Conservation (phyloP, 768 basidiomycete genomes). For the Suillus discolor region DNA sequence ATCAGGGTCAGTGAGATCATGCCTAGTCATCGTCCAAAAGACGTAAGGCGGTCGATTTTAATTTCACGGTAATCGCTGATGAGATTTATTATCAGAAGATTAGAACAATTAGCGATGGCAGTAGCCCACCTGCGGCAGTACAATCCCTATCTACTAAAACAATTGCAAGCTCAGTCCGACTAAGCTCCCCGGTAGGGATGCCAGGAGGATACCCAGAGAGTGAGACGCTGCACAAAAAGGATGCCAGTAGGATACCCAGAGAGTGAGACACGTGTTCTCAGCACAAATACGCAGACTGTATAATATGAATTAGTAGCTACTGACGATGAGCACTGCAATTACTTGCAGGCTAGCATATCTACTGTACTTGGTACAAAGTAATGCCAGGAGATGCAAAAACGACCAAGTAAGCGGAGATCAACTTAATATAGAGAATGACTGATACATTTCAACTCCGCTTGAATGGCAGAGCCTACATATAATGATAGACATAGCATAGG, state of each 20-base stretch:
- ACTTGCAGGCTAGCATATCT: no score
- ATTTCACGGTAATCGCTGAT: not conserved
- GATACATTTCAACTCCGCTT: no score
- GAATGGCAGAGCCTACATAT: no score
- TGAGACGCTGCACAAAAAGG: no score
- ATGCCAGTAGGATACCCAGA: no score
- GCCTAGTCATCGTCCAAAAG: not conserved
- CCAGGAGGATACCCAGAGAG: no score
- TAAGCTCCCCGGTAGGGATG: not conserved
- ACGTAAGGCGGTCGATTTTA: not conserved
- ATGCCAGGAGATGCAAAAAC: not conserved
- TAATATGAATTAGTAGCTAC: no score
- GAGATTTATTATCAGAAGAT: not conserved
- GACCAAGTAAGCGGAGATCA: not conserved
- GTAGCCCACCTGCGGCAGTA: not conserved
- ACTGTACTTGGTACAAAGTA: not conserved
- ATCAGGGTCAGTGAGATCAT: not conserved
- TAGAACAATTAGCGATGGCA: not conserved
- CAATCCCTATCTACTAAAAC: no score
- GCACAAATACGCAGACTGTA: no score
- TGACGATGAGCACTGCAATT: no score
- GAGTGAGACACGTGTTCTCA: no score
- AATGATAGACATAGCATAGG: no score
- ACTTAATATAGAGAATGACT: not conserved
- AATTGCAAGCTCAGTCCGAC: not conserved